Conservation (phyloP, 1,284 basidiomycete species). For the Flammula alnicola region DNA sequence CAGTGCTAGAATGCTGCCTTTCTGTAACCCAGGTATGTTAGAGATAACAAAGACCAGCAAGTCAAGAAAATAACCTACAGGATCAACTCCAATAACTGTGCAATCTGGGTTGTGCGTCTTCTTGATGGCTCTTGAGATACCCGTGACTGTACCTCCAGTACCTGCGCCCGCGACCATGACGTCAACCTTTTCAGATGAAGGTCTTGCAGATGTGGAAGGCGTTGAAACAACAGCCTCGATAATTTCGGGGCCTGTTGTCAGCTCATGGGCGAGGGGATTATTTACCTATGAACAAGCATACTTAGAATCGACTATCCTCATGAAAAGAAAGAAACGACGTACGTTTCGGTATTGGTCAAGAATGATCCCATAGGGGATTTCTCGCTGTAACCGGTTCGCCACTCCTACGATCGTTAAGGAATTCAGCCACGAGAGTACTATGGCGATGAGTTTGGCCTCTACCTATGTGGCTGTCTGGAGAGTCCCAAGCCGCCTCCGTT, state of each 20-base stretch:
- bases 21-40: constrained; percentile 42
- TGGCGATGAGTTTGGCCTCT: constrained; percentile 43
- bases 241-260: constrained; percentile 89
- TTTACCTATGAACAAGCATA: constrained; percentile 55
- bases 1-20: constrained; percentile 85
- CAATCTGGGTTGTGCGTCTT: constrained; percentile 74
- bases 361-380: constrained; percentile 88
- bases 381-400: constrained; percentile 75
- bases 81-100: constrained; percentile 88
- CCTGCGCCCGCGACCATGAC: constrained; percentile 90
- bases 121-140: constrained; percentile 84
- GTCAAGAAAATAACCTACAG: constrained; percentile 53
- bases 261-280: constrained; percentile 91
- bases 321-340: constrained; percentile 28
- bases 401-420: constrained; percentile 83
- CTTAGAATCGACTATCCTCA: background rate
- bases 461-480: constrained; percentile 91
- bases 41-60: constrained; percentile 9
- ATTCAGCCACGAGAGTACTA: constrained; percentile 75
- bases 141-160: constrained; percentile 94
- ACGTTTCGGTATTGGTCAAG: constrained; percentile 90
- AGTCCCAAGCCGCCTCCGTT: constrained; percentile 85
- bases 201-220: constrained; percentile 55
- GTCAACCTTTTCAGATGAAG: constrained; percentile 78
- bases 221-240: constrained; percentile 73